phyloP scores from a whole-genome alignment of 768 basidiomycete genomes.

The Termitomyces sp. region DNA sequence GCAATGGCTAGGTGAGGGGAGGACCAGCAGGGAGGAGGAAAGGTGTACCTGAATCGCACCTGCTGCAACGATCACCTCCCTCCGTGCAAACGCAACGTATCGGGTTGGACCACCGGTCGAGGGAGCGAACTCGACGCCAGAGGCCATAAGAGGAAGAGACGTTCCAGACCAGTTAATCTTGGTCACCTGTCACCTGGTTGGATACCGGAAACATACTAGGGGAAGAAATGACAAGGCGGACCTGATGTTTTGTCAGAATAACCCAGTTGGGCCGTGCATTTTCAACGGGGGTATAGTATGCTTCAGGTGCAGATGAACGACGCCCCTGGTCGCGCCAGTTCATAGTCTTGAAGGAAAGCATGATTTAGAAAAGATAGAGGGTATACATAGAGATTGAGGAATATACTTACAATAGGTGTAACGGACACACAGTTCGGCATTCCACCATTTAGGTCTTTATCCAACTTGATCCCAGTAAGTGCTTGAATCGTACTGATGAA shows the following conservation, averaged over 20 bases:
- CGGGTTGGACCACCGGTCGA: conserved; percentile 28
- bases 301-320: conserved; percentile 47
- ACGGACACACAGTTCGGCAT: conserved; percentile 50
- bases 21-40: neutral
- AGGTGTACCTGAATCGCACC: conserved; percentile 38
- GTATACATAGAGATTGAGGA: conserved; percentile 4
- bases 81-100: conserved; percentile 35
- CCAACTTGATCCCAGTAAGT: conserved; percentile 41
- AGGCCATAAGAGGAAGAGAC: conserved; percentile 30
- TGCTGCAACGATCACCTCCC: conserved; percentile 49
- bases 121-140: conserved; percentile 42
- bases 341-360: conserved; percentile 24
- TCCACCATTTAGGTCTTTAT: conserved; percentile 48
- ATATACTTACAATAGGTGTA: conserved; percentile 37
- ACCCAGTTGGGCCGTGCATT: conserved; percentile 40
- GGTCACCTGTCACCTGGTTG: conserved; percentile 30
- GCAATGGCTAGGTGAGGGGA: neutral
- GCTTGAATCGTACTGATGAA: conserved; percentile 42
- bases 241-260: conserved; percentile 36
- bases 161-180: conserved; percentile 33
- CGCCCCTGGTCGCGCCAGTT: conserved; percentile 44
- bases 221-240: conserved; percentile 7
- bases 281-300: conserved; percentile 52
- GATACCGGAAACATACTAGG: neutral
- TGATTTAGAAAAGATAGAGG: neutral